Evolutionary conservation across 768 basidiomycete genomes (phyloP), one percentile per base, ranked within the genome.

Genomic region (Hemileccinum rubropunctum): DNA sequence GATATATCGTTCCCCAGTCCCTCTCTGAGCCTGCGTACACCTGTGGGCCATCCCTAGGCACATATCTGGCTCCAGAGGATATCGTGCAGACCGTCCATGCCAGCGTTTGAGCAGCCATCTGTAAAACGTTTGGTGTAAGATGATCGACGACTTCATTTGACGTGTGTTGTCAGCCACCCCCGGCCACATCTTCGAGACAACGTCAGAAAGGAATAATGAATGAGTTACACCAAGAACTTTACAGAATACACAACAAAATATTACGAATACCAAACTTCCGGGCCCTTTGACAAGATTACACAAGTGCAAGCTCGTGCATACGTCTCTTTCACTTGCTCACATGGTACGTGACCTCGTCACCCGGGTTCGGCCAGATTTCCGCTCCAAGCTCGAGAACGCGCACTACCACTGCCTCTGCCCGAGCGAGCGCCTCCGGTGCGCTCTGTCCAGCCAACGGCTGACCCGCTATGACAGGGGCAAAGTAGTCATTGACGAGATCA

Each of bases 41-140:
- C 82, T 1, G 75, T 73, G 15, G 71, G 75, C 89, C 92, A 95
- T 0, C 76, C 81, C 83, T 87, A 89, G 3, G 80, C 83, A n/a
- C 74, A 69, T 10, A 95, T 73, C 60, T 93, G 91, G 48, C 85
- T 90, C 95, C 95, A 98, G 9, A 88, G 69, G 42, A 98, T 82
- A 46, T 90, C 91, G 66, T 91, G 57, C 91, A 95, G 3, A 80
- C 73, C 6, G 75, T 85, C 94, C 93, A 98, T 0, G 76, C 71
- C n/a, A n/a, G n/a, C n/a, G n/a, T n/a, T n/a, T n/a, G n/a, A n/a
- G n/a, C n/a, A n/a, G n/a, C n/a, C n/a, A n/a, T n/a, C n/a, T n/a
- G n/a, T n/a, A n/a, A n/a, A n/a, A n/a, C n/a, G n/a, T n/a, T n/a
- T n/a, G n/a, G n/a, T n/a, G n/a, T n/a, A n/a, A n/a, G n/a, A n/a